phyloP scores from a whole-genome alignment of 192 early-diverging fungal species.

The Dimargaris cristalligena region DNA sequence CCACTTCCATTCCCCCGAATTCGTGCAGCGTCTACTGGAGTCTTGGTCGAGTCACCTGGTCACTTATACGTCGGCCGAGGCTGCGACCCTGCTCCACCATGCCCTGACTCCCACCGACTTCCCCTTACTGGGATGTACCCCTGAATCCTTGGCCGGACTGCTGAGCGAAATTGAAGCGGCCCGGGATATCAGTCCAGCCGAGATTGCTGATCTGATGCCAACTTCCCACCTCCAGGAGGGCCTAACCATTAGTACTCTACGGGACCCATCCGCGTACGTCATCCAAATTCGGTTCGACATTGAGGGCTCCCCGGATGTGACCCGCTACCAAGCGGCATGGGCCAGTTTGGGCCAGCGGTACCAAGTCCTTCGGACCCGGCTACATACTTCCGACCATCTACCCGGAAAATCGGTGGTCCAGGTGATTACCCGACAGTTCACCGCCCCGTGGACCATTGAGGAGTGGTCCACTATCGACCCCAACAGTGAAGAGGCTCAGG shows the following conservation, averaged over 20 bases:
- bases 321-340: background rate
- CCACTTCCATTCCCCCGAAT: background rate
- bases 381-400: background rate
- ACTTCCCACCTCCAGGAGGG: slow-evolving; percentile 2
- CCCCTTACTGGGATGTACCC: background rate
- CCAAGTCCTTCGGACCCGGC: background rate
- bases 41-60: background rate
- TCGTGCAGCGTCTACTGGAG: background rate
- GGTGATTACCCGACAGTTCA: background rate
- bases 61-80: background rate
- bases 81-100: background rate
- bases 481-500: background rate
- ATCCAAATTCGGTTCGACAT: slow-evolving; percentile 1
- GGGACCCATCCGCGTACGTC: slow-evolving; percentile 3
- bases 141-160: background rate
- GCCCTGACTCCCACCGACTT: background rate
- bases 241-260: background rate
- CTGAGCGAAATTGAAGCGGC: background rate
- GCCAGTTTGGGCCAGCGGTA: background rate
- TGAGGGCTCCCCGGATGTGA: background rate
- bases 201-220: background rate
- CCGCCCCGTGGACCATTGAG: background rate
- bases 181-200: background rate
- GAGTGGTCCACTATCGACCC: background rate
- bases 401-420: background rate